Evolutionary conservation across 768 basidiomycete species (phyloP), one percentile per base, ranked within the genome.

Genomic region (Tulasnella sp.): DNA sequence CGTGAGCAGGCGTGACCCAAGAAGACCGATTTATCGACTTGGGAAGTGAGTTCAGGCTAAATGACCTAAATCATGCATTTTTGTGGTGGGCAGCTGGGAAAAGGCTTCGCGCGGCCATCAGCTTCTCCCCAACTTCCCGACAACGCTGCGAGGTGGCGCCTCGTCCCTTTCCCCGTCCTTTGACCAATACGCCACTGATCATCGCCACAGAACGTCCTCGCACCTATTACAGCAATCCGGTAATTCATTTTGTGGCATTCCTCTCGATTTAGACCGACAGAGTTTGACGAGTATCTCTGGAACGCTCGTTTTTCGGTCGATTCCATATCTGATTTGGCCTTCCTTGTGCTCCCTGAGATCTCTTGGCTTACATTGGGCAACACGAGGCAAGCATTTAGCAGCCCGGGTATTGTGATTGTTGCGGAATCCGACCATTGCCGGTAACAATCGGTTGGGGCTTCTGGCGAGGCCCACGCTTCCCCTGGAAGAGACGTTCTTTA

Each of bases 401-500:
- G 28, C 28, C 60, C 64, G 64, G 64, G 64, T 34, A 69, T 69
- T 69, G 64, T 69, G 64, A 69, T 69, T 37, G 64, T 69, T 69
- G 28, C 64, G 64, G 64, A 69, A 69, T 37, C 31, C 31, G 64
- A 69, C 64, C 31, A 69, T 31, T 69, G 34, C 64, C 64, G 64
- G 64, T 16, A 31, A 69, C 31, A 69, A 69, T 69, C 31, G 11
- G 12, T 60, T 64, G 64, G 64, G 64, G 64, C 31, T 69, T 69
- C 64, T 69, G 64, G 34, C 28, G 64, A 69, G 64, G 64, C 64
- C 64, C 64, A 69, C 64, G 64, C 64, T 69, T 46, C 64, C 64
- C 64, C 64, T 69, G 64, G 64, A n/a, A 34, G 24, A 31, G 64
- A 69, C 64, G 34, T 69, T 69, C 64, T 69, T 48, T 42, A 75